Percentiles rank a stretch among this genome's conserved stretches.
These are phyloP conservation scores for Sclerotinia sclerotiorum DNA, from an alignment of 2,329 filamentous ascomycete species.

Conservation along the genomic window DNA sequence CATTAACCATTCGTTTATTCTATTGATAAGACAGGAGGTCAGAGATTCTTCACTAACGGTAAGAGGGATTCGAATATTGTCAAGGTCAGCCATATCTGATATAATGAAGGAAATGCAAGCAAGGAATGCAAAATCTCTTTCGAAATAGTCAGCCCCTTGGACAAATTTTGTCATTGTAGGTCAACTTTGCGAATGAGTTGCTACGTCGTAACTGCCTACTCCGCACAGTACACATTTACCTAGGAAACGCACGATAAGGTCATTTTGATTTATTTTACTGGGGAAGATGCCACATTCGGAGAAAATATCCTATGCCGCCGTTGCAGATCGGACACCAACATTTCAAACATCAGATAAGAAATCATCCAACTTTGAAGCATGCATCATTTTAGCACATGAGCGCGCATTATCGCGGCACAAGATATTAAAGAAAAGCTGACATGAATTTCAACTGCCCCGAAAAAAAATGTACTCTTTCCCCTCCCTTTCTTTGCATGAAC, in stretches of 20 bases:
- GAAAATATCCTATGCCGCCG: background rate
- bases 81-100: background rate
- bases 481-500: no score
- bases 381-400: conserved; percentile 1
- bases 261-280: background rate
- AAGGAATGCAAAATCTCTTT: no score
- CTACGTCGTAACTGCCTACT: no score
- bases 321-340: conserved; percentile 3
- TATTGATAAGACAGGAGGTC: background rate
- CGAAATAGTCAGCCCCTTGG: no score
- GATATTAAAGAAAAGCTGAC: background rate
- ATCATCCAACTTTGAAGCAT: conserved; percentile 5
- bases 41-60: background rate
- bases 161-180: no score
- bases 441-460: background rate
- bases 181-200: no score
- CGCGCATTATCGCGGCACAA: background rate
- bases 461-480: background rate
- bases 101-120: no score
- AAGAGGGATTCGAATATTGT: background rate
- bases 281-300: conserved; percentile 3
- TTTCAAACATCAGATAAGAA: conserved; percentile 16
- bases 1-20: background rate
- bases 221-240: no score
- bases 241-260: background rate